Evolutionary conservation across 148 eudicot genomes (phyloP).

Genomic region (Persicaria maculosa): DNA sequence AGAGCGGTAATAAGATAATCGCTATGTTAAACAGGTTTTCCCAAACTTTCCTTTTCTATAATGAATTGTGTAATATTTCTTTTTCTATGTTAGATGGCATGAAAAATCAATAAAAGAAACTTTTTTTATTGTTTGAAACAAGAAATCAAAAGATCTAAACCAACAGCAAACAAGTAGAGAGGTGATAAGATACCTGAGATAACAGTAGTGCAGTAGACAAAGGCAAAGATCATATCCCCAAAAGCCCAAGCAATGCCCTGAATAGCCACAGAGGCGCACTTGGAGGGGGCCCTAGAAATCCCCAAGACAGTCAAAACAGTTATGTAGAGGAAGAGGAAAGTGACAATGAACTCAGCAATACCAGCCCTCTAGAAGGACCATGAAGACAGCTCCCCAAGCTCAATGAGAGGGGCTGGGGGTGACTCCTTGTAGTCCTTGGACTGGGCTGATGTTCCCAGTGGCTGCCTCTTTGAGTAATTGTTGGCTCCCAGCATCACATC

Average conservation of each 20-base stretch:
- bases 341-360: slow-evolving; percentile 41
- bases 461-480: slow-evolving; percentile 34
- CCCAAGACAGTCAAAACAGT: slow-evolving; percentile 45
- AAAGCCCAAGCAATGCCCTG: slow-evolving; percentile 55
- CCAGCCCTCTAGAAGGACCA: slow-evolving; percentile 51
- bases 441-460: slow-evolving; percentile 36
- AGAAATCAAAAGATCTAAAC: neutral
- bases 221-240: slow-evolving; percentile 53
- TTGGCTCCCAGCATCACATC: slow-evolving; percentile 39
- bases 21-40: too few species aligned
- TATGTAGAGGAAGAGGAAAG: slow-evolving; percentile 38
- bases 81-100: too few species aligned
- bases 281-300: slow-evolving; percentile 21
- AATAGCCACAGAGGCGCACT: slow-evolving; percentile 34
- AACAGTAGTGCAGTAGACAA: slow-evolving; percentile 44
- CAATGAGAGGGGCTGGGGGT: slow-evolving; percentile 41
- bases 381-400: slow-evolving; percentile 36
- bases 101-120: neutral
- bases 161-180: neutral
- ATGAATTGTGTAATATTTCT: too few species aligned
- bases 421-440: slow-evolving; percentile 42
- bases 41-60: too few species aligned
- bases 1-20: too few species aligned
- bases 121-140: neutral
- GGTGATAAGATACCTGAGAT: slow-evolving; percentile 19